Evolutionary conservation across 768 basidiomycete genomes (phyloP), one percentile per base, ranked within the genome.

Genomic region (Rhizopogon roseolus): DNA sequence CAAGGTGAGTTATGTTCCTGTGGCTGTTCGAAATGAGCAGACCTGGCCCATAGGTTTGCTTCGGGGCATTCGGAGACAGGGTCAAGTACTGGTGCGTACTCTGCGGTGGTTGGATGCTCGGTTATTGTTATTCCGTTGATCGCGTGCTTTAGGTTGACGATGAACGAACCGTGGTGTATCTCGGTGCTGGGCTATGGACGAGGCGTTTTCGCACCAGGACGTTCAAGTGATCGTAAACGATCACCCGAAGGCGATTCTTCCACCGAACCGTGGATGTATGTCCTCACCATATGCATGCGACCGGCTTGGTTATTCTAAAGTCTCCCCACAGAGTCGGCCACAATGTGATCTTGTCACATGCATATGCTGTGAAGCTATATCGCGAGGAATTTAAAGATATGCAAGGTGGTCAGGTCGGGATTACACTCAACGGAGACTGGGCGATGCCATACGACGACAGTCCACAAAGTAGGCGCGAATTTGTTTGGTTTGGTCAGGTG

Each of bases 341-440:
- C 65, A 77, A 70, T 59, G 66, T 88, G 50, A 83, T 90, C 41
- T 71, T 89, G 25, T 76, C 89, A 1, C 90, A 90, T 59, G 88
- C 86, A 0, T 64, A 78, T 56, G 84, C 83, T 17, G 80, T 81
- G 43, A 81, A 87, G 62, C 60, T 82, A 11, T 90, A 89, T 63
- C 81, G 85, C 28, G 77, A 82, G 28, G 68, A 84, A 49, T 90
- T 81, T 76, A 83, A 87, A 68, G 58, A 75, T 4, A 66, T 56
- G 1, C 86, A 89, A 64, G 73, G 77, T 9, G 90, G 87, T 22
- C 71, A 76, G 58, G 86, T 90, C 60, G 88, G 87, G n/a, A 88
- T 91, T 62, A 90, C 88, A 0, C 73, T 90, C 42, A 89, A 89
- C 60, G 84, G 86, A 10, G 85, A 88, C 65, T 88, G 84, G 85